phyloP scores from a whole-genome alignment of 129 eudicot species.

The Cynara cardunculus region DNA sequence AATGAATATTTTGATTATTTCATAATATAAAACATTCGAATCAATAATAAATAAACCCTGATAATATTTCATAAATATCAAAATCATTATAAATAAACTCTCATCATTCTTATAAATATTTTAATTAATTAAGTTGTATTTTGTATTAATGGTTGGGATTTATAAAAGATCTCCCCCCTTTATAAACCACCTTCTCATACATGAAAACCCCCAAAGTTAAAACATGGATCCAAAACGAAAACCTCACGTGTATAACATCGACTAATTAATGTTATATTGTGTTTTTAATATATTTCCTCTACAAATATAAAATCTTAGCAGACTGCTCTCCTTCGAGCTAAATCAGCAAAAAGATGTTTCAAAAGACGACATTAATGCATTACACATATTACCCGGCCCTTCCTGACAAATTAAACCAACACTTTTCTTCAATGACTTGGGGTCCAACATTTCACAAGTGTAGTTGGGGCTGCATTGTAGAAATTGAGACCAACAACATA shows the following conservation, averaged over 20 bases:
- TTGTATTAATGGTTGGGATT: too few relatives aligned
- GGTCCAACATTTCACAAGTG: neutral
- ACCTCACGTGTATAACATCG: neutral
- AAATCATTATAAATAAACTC: too few relatives aligned
- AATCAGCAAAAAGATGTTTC: neutral
- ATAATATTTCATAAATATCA: too few relatives aligned
- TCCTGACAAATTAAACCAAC: neutral
- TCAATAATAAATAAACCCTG: too few relatives aligned
- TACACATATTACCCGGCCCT: too few relatives aligned
- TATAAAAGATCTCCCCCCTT: too few relatives aligned
- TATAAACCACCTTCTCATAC: too few relatives aligned
- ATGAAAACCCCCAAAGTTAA: neutral
- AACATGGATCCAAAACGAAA: neutral
- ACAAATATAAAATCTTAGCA: neutral
- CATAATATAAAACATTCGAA: too few relatives aligned
- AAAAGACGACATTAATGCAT: neutral
- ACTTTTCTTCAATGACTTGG: neutral
- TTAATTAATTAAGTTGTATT: too few relatives aligned
- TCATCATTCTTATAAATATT: too few relatives aligned
- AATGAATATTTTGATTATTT: too few relatives aligned
- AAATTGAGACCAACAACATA: neutral
- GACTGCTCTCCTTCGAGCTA: neutral
- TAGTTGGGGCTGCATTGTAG: conserved; percentile 9
- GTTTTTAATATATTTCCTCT: conserved; percentile 4
- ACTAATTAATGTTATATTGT: neutral